Conservation (phyloP, 179 eudicot species). For the Beta corolliflora region DNA sequence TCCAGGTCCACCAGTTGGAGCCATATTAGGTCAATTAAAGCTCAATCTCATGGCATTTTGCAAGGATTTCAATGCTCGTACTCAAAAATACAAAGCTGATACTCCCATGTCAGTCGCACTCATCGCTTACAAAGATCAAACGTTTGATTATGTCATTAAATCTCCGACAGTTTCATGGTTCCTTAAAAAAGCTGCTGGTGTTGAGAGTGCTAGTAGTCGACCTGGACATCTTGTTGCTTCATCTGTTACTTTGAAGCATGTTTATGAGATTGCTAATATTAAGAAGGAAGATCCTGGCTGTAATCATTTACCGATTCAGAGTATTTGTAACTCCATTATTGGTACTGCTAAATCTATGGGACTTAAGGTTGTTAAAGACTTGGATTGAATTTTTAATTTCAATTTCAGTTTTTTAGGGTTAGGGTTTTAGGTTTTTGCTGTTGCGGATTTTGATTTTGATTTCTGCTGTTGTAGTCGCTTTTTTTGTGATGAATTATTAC, state of each 20-base stretch:
- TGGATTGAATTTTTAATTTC: conserved; percentile 13
- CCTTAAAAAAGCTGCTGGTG: conserved; percentile 79
- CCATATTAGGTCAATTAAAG: conserved; percentile 74
- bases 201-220: conserved; percentile 65
- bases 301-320: conserved; percentile 61
- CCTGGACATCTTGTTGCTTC: conserved; percentile 72
- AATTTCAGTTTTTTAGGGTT: neutral
- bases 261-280: conserved; percentile 85
- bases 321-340: conserved; percentile 72
- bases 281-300: conserved; percentile 78
- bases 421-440: neutral
- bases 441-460: too few species aligned
- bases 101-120: conserved; percentile 80
- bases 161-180: conserved; percentile 86
- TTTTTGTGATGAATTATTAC: too few species aligned
- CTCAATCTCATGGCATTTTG: conserved; percentile 91
- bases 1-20: conserved; percentile 88
- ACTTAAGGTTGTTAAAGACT: conserved; percentile 43
- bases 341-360: conserved; percentile 94
- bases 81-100: conserved; percentile 83
- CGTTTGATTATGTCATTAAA: conserved; percentile 81
- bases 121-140: conserved; percentile 77
- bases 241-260: conserved; percentile 59
- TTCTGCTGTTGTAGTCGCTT: too few species aligned
- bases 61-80: conserved; percentile 93